Base-by-base conservation (phyloP, 140 eudicot species). In the Stevia rebaudiana region DNA sequence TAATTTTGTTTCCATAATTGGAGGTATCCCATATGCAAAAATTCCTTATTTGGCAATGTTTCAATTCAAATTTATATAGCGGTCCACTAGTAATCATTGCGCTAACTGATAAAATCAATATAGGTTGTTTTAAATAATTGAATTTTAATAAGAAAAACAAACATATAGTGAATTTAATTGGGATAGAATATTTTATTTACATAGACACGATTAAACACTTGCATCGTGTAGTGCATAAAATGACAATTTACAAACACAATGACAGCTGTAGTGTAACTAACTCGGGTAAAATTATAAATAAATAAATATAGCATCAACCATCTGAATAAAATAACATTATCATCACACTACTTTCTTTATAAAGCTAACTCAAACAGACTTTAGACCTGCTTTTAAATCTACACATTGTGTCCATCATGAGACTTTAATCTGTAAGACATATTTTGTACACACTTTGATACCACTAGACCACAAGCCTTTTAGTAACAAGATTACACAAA, bases 161-260 rank as follows among this genome's bases (percentile, higher is more conserved):
- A 60, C 43, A 15, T 40, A 13, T 13, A 40, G 59, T 37, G 28
- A 39, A 35, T 70, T 30, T 21, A 42, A 21, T 50, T 33, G 9
- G 37, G 74, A 19, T 17, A 28, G 60, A 43, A 35, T 73, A 65
- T 52, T 65, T 56, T 46, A 73, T 56, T 21, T 11, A 53, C 78
- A n/a, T 23, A 44, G 30, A 11, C 58, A 51, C 64, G 39, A 67
- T 58, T 67, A 25, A 66, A 67, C 69, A 61, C 18, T 41, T 37
- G 39, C 79, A 74, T 67, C 43, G 74, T 67, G 74, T 48, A 74
- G 74, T 58, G 69, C 79, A 67, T 74, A 58, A 17, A 22, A 33
- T 74, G 59, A 47, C 66, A 46, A 18, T 67, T 58, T 46, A 48
- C 36, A 4, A 37, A 37, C 62, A 67, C 63, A 67, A 31, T 12